phyloP scores from a whole-genome alignment of 306 rosid species.

The Prunus fruticosa region DNA sequence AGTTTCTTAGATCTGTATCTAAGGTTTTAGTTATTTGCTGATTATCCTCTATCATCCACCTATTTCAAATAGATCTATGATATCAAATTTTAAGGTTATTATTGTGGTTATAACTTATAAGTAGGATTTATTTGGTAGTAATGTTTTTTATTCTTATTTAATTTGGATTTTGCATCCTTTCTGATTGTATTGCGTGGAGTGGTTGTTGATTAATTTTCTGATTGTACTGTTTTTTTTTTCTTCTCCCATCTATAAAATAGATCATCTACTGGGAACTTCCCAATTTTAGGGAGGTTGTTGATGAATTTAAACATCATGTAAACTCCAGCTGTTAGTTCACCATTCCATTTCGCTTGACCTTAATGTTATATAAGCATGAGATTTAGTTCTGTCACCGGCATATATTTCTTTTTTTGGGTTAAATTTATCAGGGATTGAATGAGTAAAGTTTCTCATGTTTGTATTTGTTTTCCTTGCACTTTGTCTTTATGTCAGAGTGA shows the following conservation, averaged over 20 bases:
- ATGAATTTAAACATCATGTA: not conserved
- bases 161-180: not conserved
- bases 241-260: not conserved
- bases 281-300: not conserved
- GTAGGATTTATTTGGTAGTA: not conserved
- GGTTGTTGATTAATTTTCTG: not conserved
- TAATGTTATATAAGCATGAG: not conserved
- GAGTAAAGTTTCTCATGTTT: not conserved
- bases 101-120: not conserved
- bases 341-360: not conserved
- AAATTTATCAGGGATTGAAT: not conserved
- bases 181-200: not conserved
- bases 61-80: not conserved
- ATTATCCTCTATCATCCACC: not conserved
- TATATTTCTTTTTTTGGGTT: no score
- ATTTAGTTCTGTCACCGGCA: not conserved
- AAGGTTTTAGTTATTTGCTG: not conserved
- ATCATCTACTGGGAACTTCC: not conserved
- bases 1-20: not conserved
- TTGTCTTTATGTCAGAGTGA: slow-evolving; percentile 59
- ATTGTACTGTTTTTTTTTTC: not conserved
- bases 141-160: not conserved
- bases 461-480: not conserved
- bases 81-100: not conserved
- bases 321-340: not conserved